phyloP scores from a whole-genome alignment of 2,329 filamentous ascomycete genomes.

The Metarhizium sp. region DNA sequence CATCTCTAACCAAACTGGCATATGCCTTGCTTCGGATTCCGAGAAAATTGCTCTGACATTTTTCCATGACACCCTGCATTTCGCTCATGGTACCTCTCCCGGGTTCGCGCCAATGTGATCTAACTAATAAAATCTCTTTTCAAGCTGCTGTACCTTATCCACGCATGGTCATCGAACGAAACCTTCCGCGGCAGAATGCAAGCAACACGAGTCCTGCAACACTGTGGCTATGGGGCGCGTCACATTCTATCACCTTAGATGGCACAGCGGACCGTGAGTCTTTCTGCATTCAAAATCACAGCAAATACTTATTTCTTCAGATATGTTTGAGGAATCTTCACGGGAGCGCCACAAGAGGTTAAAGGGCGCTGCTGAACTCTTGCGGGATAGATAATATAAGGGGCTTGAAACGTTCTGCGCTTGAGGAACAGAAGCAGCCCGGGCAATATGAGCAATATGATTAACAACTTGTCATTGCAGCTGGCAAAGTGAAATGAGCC shows the following conservation, averaged over 20 bases:
- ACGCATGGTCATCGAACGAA: conserved; percentile 7
- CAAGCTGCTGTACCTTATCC: conserved; percentile 6
- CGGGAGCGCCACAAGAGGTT: conserved; percentile 9
- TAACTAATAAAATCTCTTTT: neutral
- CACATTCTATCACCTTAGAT: conserved; percentile 12
- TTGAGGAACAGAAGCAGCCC: too few relatives aligned
- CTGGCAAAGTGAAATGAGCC: too few relatives aligned
- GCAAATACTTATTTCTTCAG: neutral
- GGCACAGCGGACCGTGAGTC: conserved; percentile 10
- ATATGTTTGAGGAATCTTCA: conserved; percentile 4
- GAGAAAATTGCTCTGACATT: conserved; percentile 6
- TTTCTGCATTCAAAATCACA: neutral
- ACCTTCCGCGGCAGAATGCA: conserved; percentile 9
- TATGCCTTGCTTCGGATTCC: conserved; percentile 3
- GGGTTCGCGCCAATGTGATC: neutral
- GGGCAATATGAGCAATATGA: neutral
- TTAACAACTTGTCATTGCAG: too few relatives aligned
- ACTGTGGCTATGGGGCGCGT: conserved; percentile 13
- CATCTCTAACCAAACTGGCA: conserved; percentile 2
- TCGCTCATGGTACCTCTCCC: conserved; percentile 4
- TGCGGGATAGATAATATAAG: conserved; percentile 5
- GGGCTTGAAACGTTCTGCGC: too few relatives aligned
- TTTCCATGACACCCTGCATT: conserved; percentile 6
- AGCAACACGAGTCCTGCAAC: conserved; percentile 9
- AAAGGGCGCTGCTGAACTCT: conserved; percentile 6